phyloP scores from a whole-genome alignment of 1,284 basidiomycete species.

The Puccinia novopanici region DNA sequence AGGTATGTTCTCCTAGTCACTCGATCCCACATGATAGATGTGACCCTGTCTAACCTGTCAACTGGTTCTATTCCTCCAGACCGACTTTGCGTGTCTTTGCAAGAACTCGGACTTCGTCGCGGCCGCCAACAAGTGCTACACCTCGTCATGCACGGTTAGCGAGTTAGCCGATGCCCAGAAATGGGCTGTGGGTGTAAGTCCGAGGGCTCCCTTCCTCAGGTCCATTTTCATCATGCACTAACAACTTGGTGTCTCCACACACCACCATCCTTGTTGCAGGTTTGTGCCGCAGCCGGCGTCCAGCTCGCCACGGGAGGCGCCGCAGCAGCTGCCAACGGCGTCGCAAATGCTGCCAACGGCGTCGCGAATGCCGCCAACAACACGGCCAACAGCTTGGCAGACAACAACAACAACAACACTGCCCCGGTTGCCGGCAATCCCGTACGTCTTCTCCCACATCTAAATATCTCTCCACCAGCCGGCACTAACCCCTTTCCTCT shows the following conservation, averaged over 20 bases:
- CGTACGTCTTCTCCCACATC: too few relatives aligned
- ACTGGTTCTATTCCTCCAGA: too few relatives aligned
- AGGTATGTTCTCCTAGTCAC: background rate
- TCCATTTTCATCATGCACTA: too few relatives aligned
- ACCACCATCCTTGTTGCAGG: background rate
- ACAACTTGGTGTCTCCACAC: too few relatives aligned
- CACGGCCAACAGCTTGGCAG: background rate
- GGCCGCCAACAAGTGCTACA: constrained; percentile 9
- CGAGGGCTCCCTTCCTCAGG: background rate
- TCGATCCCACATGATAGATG: too few relatives aligned
- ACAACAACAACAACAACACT: too few relatives aligned
- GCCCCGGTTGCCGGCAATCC: too few relatives aligned
- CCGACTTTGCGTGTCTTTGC: constrained; percentile 42
- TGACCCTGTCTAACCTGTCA: too few relatives aligned
- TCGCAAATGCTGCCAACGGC: background rate
- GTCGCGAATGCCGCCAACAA: background rate
- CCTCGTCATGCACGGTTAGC: background rate
- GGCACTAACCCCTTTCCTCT: too few relatives aligned
- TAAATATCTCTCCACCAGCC: too few relatives aligned
- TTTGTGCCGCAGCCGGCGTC: constrained; percentile 16
- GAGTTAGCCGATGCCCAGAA: background rate
- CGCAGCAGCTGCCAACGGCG: background rate
- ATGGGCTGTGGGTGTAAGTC: constrained; percentile 22
- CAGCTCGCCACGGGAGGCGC: background rate
- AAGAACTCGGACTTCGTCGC: constrained; percentile 21